Percentiles rank a stretch among this genome's conserved stretches.
Conservation (phyloP, 2,329 filamentous ascomycete species). For the Arthrobotrys pseudoclavata region DNA sequence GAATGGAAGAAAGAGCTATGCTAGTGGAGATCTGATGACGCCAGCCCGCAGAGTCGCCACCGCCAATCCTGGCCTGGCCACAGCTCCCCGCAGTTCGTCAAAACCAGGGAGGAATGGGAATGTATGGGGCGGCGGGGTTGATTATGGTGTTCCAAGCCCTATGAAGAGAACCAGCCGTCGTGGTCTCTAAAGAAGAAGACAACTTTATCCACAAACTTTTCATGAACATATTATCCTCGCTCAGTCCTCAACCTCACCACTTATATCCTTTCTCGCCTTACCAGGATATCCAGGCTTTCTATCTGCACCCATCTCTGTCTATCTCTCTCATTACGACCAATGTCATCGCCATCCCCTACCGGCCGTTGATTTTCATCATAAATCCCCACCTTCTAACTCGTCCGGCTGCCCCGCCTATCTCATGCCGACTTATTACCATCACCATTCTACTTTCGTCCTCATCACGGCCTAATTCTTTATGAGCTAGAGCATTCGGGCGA, state of each 20-base stretch:
- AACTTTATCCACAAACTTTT: not conserved
- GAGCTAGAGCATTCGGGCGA: not conserved
- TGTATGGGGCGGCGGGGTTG: conserved; percentile 51
- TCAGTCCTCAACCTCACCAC: not conserved
- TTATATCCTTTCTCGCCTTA: not conserved
- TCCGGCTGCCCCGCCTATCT: not conserved
- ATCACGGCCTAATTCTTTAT: not conserved
- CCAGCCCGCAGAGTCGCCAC: conserved; percentile 43
- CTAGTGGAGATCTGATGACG: conserved; percentile 45
- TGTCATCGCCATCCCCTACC: not conserved
- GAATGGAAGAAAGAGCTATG: conserved; percentile 37
- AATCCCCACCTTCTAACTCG: not conserved
- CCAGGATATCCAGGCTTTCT: too few species aligned
- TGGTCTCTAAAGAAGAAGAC: conserved; percentile 3
- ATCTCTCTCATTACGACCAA: not conserved
- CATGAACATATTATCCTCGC: not conserved
- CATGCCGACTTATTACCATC: not conserved
- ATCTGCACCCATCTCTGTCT: not conserved
- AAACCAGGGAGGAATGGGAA: conserved; percentile 50
- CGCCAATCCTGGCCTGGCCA: not conserved
- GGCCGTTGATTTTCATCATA: not conserved
- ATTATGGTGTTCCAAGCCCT: conserved; percentile 49
- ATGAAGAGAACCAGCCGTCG: conserved; percentile 48
- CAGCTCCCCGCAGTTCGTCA: conserved; percentile 11
- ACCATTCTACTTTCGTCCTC: not conserved